Conservation (phyloP, 352 stramenopile species). For the Albugo candida region DNA sequence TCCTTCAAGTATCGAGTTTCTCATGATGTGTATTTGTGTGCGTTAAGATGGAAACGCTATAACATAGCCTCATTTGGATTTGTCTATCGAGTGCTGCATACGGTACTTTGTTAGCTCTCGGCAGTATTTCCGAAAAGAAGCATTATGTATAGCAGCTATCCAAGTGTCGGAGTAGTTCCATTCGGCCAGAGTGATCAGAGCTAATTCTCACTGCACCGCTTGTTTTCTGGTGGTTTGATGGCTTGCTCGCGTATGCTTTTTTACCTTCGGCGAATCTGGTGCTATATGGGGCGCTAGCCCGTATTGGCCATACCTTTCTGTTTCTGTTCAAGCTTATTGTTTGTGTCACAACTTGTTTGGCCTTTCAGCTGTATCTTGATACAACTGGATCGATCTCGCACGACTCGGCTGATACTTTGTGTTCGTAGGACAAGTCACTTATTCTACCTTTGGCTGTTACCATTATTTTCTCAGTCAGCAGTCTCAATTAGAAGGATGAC, state of each 20-base stretch:
- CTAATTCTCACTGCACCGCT: no score
- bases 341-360: constrained; percentile 43
- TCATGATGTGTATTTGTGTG: constrained; percentile 56
- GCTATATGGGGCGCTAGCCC: constrained; percentile 34
- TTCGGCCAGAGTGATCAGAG: constrained; percentile 31
- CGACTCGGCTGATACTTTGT: neutral
- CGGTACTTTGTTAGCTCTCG: constrained; percentile 69
- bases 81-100: constrained; percentile 36
- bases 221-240: no score
- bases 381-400: neutral
- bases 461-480: constrained; percentile 44
- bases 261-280: constrained; percentile 59
- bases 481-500: no score
- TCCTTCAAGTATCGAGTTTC: constrained; percentile 25
- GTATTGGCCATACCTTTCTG: constrained; percentile 40
- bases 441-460: constrained; percentile 42
- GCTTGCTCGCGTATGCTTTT: constrained; percentile 34
- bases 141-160: constrained; percentile 59
- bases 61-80: no score
- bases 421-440: constrained; percentile 22
- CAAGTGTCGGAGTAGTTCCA: constrained; percentile 62
- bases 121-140: constrained; percentile 71
- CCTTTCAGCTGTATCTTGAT: constrained; percentile 43
- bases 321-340: constrained; percentile 60
- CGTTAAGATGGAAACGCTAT: constrained; percentile 8